Conservation (phyloP, 768 basidiomycete genomes). For the Mycena galericulata region DNA sequence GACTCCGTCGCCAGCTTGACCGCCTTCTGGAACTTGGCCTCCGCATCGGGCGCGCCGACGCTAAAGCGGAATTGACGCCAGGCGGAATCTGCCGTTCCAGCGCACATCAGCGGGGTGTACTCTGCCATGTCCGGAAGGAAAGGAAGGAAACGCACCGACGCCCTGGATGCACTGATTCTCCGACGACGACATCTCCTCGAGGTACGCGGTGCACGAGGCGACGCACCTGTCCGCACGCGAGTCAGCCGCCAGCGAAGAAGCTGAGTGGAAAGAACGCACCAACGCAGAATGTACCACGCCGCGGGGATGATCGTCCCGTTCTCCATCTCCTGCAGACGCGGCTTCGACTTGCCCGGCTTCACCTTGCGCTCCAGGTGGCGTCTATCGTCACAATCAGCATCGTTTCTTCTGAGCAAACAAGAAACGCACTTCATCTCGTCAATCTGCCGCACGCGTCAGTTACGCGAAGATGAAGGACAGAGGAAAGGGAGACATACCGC, state of each 20-base stretch:
- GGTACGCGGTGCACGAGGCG: constrained; percentile 77
- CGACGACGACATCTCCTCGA: constrained; percentile 67
- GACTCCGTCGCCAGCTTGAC: constrained; percentile 52
- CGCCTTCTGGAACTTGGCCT: constrained; percentile 69
- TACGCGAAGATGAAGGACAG: too few relatives aligned
- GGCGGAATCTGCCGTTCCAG: constrained; percentile 55
- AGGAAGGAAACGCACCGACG: constrained; percentile 55
- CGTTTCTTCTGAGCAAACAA: too few relatives aligned
- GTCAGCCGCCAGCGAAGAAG: not conserved
- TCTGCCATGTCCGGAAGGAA: not conserved
- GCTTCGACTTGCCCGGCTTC: constrained; percentile 62
- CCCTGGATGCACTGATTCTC: constrained; percentile 66
- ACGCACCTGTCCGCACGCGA: constrained; percentile 60
- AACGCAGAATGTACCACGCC: constrained; percentile 75
- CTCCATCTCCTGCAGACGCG: constrained; percentile 63
- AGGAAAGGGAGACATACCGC: constrained; percentile 38
- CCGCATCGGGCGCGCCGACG: constrained; percentile 78
- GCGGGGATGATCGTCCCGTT: constrained; percentile 61
- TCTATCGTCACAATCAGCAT: constrained; percentile 39
- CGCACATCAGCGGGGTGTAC: constrained; percentile 26
- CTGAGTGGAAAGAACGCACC: constrained; percentile 49
- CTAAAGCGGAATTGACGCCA: constrained; percentile 79
- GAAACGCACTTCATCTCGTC: constrained; percentile 20
- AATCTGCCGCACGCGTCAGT: not conserved
- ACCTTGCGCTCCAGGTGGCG: constrained; percentile 64